phyloP scores from a whole-genome alignment of 1,284 basidiomycete genomes.

The Kwoniella shivajii region DNA sequence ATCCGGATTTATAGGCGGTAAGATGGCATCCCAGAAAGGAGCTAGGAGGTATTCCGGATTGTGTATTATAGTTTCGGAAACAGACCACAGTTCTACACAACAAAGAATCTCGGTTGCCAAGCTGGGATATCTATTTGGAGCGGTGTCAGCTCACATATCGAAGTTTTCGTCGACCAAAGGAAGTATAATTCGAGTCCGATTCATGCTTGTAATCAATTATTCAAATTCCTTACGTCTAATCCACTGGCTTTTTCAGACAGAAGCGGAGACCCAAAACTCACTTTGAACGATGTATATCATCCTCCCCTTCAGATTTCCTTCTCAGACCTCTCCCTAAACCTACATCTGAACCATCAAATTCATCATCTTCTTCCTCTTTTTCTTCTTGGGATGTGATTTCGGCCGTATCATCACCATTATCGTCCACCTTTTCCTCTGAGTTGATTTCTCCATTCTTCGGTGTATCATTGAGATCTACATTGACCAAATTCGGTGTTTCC shows the following conservation, averaged over 20 bases:
- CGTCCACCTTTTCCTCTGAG: background rate
- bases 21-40: conserved; percentile 91
- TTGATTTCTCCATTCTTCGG: background rate
- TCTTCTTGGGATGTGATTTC: background rate
- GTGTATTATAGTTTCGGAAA: conserved; percentile 84
- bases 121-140: conserved; percentile 86
- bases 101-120: conserved; percentile 94
- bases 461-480: conserved; percentile 7
- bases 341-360: conserved; percentile 14
- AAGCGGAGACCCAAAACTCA: conserved; percentile 17
- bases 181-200: no score
- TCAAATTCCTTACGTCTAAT: no score
- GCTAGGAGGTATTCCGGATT: conserved; percentile 63
- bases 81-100: conserved; percentile 85
- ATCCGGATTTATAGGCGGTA: conserved; percentile 53
- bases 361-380: conserved; percentile 1
- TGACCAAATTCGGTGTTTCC: conserved; percentile 25
- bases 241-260: no score
- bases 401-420: background rate
- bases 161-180: no score
- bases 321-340: conserved; percentile 39
- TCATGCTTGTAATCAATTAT: no score
- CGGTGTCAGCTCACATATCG: background rate
- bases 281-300: conserved; percentile 34
- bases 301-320: conserved; percentile 27